Conservation (phyloP, 208 protist genomes). For the Porcisia deanei region DNA sequence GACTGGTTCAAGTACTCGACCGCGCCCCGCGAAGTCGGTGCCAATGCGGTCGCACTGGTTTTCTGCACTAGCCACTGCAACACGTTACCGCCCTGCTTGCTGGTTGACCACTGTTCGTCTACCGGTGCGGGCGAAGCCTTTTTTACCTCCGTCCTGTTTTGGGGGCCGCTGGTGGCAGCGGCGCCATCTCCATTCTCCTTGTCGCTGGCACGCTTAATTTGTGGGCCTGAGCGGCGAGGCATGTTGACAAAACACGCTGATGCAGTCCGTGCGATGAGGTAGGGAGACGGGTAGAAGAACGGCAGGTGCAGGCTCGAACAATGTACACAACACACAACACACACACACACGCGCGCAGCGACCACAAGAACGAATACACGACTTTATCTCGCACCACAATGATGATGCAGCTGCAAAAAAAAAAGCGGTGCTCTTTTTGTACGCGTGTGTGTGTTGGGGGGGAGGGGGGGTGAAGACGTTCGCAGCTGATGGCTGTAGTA, state of each 20-base stretch:
- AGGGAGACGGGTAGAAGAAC: not conserved
- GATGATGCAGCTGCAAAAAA: not conserved
- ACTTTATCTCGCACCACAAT: not conserved
- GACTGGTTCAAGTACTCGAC: constrained; percentile 75
- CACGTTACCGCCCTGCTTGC: constrained; percentile 51
- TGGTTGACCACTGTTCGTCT: constrained; percentile 32
- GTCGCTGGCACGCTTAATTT: constrained; percentile 29
- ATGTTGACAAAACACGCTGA: constrained; percentile 4
- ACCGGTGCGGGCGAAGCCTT: not conserved
- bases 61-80: constrained; percentile 71
- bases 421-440: not conserved
- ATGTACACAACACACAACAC: not conserved
- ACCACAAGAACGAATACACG: not conserved
- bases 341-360: not conserved
- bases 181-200: constrained; percentile 11
- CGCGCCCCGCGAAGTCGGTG: constrained; percentile 16
- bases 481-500: not conserved
- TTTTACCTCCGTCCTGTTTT: constrained; percentile 2
- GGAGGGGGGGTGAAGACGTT: not conserved
- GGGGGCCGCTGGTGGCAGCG: not conserved
- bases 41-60: constrained; percentile 35
- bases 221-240: constrained; percentile 24
- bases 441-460: too few species aligned
- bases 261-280: not conserved
- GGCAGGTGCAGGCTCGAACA: not conserved